Base-by-base conservation (phyloP, 352 stramenopile genomes). In the Nothophytophthora sp. region DNA sequence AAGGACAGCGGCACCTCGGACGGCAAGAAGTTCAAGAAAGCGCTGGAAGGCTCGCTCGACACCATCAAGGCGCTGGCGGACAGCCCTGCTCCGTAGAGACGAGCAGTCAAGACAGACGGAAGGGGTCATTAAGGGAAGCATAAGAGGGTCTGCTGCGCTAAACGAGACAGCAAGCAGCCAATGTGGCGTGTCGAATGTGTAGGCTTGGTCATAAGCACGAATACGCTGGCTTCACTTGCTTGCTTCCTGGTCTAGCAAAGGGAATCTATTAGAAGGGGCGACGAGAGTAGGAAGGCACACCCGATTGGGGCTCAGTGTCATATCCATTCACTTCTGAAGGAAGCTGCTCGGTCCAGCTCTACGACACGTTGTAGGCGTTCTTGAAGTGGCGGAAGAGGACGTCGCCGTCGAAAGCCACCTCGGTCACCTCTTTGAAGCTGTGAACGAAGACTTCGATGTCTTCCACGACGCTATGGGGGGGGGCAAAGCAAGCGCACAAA, bases 31-130 rank as follows among this genome's bases (percentile, higher is more conserved):
- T 92, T 91, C 58, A 90, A 87, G 51, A 56, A 74, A 42, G 63
- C 70, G 30, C 52, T 93, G 24, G 60, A 74, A 38, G 62, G 67
- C 19, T 86, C 86, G 38, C 62, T 94, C 18, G 79, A 93, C 47
- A 93, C 81, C 23, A 86, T 95, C 42, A 91, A 88, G 56, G 59
- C 66, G 16, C 69, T 95, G 35, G 84, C 76, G 18, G 73, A 95
- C 46, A 77, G 63, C 13, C 55, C 57, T 11, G 47, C 63, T 23
- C 69, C 70, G 16, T 86, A 52, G 73, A 52, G n/a, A 20, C 34
- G 23, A 46, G 28, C 28, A 47, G 46, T n/a, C n/a, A n/a, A n/a
- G n/a, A n/a, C n/a, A n/a, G n/a, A n/a, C n/a, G n/a, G n/a, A n/a
- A n/a, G n/a, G n/a, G n/a, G n/a, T n/a, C n/a, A n/a, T n/a, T n/a